Evolutionary conservation across 2,329 filamentous ascomycete species (phyloP), one percentile per base, ranked within the genome.

Genomic region (Ophioceras dolichostomum): DNA sequence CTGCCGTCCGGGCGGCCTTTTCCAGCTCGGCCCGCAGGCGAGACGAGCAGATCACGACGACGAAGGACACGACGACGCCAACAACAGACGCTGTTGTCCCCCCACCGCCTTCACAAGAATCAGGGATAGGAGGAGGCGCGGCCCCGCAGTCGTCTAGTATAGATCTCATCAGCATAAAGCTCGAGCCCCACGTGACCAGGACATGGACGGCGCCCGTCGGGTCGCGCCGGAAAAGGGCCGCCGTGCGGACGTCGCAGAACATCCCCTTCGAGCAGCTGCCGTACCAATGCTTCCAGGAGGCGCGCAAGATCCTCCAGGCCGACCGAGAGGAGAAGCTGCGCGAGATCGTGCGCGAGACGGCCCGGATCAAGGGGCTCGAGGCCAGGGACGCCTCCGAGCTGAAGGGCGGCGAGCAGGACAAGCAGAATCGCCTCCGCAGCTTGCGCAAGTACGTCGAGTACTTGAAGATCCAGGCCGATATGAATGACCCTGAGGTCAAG

Each of bases 231-330:
- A 80, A 88, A 44, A 80, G 89, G 55, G 74, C 77, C 20, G 83
- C 83, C 20, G 58, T 88, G 42, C 76, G 70, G 51, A 73, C 64
- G 49, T 72, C 64, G 27, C 62, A 70, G 43, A 72, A 80, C 50
- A 64, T 94, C 35, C 86, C 88, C 19, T 95, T 98, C 55, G 86
- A 94, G 65, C 83, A 89, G 55, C 67, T 98, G 47, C 91, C 91
- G 14, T 98, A 93, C 64, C 89, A 96, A 69, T 91, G 85, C 61
- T 98, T 96, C 65, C 91, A 98, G 62, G 88, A 95, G 64, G 91
- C 91, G 29, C 76, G 88, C 44, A 84, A 86, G 56, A 62, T 96
- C 34, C 66, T 98, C 39, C 70, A 77, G 37, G 75, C 74, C 38
- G 91, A 98, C 56, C 76, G 89, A 29, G 67, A 78, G 46, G 74